Conservation (phyloP, 1,284 basidiomycete species). For the Chalciporus sp. region DNA sequence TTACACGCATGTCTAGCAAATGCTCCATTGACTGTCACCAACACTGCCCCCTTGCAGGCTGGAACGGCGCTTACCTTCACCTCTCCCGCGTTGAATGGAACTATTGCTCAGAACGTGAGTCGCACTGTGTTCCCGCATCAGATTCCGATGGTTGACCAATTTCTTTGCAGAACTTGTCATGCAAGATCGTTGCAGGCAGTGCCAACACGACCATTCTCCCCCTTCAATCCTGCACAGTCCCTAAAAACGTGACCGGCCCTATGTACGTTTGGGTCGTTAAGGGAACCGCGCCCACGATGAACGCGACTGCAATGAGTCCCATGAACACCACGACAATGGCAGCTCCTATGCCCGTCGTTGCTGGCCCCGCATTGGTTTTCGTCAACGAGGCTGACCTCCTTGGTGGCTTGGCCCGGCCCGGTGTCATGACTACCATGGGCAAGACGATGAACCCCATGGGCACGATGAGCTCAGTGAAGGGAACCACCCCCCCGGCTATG, state of each 20-base stretch:
- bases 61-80: constrained; percentile 67
- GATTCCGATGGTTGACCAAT: neutral
- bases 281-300: constrained; percentile 38
- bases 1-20: constrained; percentile 47
- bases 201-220: constrained; percentile 61
- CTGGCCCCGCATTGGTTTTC: constrained; percentile 73
- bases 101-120: constrained; percentile 47
- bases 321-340: constrained; percentile 23
- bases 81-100: constrained; percentile 57
- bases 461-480: constrained; percentile 5
- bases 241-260: constrained; percentile 64
- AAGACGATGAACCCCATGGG: too few species aligned
- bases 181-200: constrained; percentile 78
- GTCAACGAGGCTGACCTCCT: constrained; percentile 56
- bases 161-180: constrained; percentile 53
- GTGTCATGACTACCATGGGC: neutral
- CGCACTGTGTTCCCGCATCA: neutral
- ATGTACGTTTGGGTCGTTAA: constrained; percentile 71
- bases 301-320: constrained; percentile 41
- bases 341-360: constrained; percentile 48
- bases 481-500: constrained; percentile 6
- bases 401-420: constrained; percentile 45
- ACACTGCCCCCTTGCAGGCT: constrained; percentile 52
- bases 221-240: constrained; percentile 62
- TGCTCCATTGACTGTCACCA: constrained; percentile 63